Conservation (phyloP, 106 monocot species). For the Allium sativum region DNA sequence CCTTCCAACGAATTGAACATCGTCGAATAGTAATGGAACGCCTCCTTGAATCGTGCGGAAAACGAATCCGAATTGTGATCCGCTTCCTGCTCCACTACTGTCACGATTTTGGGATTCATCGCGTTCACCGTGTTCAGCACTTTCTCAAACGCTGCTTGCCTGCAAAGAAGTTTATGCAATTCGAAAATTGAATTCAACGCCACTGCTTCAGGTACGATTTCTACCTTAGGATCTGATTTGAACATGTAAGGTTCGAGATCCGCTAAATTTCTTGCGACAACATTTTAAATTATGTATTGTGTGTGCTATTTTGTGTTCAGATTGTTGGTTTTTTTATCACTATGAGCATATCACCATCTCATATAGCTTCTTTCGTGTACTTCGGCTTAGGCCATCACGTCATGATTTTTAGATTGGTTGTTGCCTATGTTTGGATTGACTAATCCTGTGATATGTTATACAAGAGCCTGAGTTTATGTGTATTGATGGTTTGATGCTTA, state of each 20-base stretch:
- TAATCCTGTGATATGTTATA: too few relatives aligned
- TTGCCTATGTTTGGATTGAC: too few relatives aligned
- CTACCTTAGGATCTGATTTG: neutral
- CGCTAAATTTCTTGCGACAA: conserved; percentile 49
- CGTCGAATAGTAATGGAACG: conserved; percentile 91
- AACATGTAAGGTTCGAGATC: conserved; percentile 80
- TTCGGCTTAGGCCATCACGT: too few relatives aligned
- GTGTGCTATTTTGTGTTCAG: too few relatives aligned
- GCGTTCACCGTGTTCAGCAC: conserved; percentile 40
- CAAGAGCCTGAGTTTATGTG: too few relatives aligned
- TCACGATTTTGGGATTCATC: conserved; percentile 60
- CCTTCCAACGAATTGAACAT: conserved; percentile 94
- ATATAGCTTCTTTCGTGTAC: too few relatives aligned
- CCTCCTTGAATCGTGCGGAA: conserved; percentile 78
- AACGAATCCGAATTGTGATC: conserved; percentile 73
- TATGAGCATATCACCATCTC: too few relatives aligned
- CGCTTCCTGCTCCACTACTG: conserved; percentile 82
- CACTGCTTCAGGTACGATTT: conserved; percentile 39
- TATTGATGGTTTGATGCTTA: too few relatives aligned
- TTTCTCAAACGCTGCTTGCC: conserved; percentile 40
- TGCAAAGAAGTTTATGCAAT: conserved; percentile 60
- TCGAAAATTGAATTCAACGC: conserved; percentile 86
- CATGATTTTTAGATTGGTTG: too few relatives aligned
- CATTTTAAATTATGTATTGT: too few relatives aligned
- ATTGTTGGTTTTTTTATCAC: too few relatives aligned